Conservation (phyloP, 257 asterid species). For the Solanum sejunctum region DNA sequence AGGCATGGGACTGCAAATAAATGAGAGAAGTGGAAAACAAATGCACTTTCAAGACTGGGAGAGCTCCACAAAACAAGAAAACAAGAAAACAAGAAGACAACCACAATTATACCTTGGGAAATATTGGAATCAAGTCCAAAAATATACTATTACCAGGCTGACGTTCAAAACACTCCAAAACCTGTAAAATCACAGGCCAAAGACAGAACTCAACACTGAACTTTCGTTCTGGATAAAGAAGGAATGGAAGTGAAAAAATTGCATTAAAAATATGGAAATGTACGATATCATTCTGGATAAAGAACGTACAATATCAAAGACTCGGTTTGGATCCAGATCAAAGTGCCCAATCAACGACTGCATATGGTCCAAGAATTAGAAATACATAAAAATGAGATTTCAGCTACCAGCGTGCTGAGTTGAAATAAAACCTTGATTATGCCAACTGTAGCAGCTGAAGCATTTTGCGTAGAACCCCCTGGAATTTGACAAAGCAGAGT, state of each 20-base stretch:
- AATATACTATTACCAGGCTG: slow-evolving; percentile 75
- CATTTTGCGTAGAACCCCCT: slow-evolving; percentile 45
- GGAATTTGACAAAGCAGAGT: slow-evolving; percentile 93
- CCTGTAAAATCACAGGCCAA: slow-evolving; percentile 23
- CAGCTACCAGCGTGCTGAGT: neutral
- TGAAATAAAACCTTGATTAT: slow-evolving; percentile 59
- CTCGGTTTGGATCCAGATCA: slow-evolving; percentile 98
- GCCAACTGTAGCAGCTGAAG: slow-evolving; percentile 79
- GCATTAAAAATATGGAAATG: neutral
- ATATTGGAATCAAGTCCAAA: slow-evolving; percentile 87
- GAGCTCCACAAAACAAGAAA: neutral
- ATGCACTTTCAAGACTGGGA: neutral
- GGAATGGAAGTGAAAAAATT: neutral
- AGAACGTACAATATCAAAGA: slow-evolving; percentile 87
- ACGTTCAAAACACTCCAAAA: slow-evolving; percentile 92
- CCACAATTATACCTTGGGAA: slow-evolving; percentile 66
- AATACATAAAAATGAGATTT: neutral
- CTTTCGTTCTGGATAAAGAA: neutral
- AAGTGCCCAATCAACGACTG: slow-evolving; percentile 99
- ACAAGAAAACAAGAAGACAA: neutral
- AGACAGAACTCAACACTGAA: neutral
- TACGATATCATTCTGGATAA: neutral
- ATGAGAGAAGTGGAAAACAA: neutral
- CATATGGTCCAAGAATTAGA: slow-evolving; percentile 25
- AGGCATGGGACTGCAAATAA: slow-evolving; percentile 82